A percentile compares a stretch with the other conserved stretches of the same genome.
phyloP scores from a whole-genome alignment of 352 stramenopile genomes.

The Phytopythium vexans region DNA sequence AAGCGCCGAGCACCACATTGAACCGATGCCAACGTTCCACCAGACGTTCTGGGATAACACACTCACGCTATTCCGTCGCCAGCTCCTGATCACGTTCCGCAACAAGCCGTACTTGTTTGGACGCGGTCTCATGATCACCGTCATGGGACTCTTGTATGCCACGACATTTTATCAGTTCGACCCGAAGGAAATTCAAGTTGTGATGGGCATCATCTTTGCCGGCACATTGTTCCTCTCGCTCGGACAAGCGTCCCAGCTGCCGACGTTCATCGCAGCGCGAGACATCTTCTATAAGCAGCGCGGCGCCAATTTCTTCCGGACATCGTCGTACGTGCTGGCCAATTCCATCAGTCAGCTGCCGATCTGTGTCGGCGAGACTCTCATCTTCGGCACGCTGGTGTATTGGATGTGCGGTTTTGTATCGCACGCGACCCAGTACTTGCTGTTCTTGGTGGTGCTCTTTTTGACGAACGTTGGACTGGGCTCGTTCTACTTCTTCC shows the following conservation, averaged over 20 bases:
- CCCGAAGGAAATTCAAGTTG: slow-evolving; percentile 20
- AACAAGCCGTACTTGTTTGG: slow-evolving; percentile 37
- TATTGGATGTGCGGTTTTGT: slow-evolving; percentile 86
- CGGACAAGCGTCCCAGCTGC: slow-evolving; percentile 67
- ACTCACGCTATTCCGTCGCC: slow-evolving; percentile 24
- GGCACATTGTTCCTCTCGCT: slow-evolving; percentile 72
- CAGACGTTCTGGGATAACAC: slow-evolving; percentile 28
- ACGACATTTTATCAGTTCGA: slow-evolving; percentile 37
- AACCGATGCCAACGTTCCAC: slow-evolving; percentile 37
- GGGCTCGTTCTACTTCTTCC: slow-evolving; percentile 47
- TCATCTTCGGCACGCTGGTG: slow-evolving; percentile 77
- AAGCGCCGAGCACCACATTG: slow-evolving; percentile 73
- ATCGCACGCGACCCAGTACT: slow-evolving; percentile 21
- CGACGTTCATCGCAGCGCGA: no score
- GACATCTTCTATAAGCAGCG: no score
- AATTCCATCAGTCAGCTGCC: slow-evolving; percentile 31
- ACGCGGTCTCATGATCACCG: no score
- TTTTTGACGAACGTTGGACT: slow-evolving; percentile 52
- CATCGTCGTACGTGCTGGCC: no score
- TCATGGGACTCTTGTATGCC: slow-evolving; percentile 36
- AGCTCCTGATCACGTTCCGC: slow-evolving; percentile 48
- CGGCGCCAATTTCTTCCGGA: no score
- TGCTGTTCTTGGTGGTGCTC: slow-evolving; percentile 48
- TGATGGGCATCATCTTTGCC: slow-evolving; percentile 61
- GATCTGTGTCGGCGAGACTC: slow-evolving; percentile 47